A percentile compares a stretch with the other conserved stretches of the same genome.
phyloP scores from a whole-genome alignment of 805 yeast genomes.

The Candida sonorensis region DNA sequence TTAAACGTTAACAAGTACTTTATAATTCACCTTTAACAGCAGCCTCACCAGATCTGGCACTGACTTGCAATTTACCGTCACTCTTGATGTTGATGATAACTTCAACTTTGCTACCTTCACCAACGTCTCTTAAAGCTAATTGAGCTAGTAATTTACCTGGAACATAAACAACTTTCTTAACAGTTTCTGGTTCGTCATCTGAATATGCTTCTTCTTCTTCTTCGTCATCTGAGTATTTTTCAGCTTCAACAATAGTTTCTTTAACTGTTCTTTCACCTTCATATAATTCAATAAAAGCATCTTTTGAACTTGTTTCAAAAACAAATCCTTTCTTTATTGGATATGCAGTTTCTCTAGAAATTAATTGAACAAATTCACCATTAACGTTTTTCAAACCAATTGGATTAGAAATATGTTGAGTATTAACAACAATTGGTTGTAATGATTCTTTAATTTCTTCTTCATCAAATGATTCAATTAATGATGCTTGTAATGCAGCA shows the following conservation, averaged over 20 bases:
- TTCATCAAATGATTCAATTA: constrained; percentile 73
- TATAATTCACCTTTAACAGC: constrained; percentile 47
- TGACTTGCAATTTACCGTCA: constrained; percentile 57
- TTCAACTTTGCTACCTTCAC: constrained; percentile 61
- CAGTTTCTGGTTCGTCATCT: constrained; percentile 89
- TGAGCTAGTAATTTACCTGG: constrained; percentile 74
- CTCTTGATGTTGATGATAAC: constrained; percentile 57
- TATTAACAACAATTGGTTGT: constrained; percentile 78
- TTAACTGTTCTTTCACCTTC: constrained; percentile 83
- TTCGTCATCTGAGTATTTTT: constrained; percentile 45
- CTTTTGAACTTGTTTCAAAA: constrained; percentile 54
- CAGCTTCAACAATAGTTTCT: constrained; percentile 74
- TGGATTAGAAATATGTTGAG: constrained; percentile 78
- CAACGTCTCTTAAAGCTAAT: constrained; percentile 64
- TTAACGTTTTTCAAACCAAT: constrained; percentile 76
- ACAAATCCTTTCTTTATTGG: constrained; percentile 78
- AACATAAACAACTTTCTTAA: constrained; percentile 65
- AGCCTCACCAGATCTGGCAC: constrained; percentile 50
- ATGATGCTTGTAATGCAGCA: constrained; percentile 93
- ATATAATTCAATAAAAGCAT: constrained; percentile 62
- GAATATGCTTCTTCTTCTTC: constrained; percentile 29
- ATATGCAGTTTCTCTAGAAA: constrained; percentile 79
- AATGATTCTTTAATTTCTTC: constrained; percentile 76
- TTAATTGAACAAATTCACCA: constrained; percentile 62
- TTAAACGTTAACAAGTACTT: no score